These are phyloP conservation scores for Endoconidiophora polonica DNA, from an alignment of 2,329 filamentous ascomycete species.

Conservation along the genomic window DNA sequence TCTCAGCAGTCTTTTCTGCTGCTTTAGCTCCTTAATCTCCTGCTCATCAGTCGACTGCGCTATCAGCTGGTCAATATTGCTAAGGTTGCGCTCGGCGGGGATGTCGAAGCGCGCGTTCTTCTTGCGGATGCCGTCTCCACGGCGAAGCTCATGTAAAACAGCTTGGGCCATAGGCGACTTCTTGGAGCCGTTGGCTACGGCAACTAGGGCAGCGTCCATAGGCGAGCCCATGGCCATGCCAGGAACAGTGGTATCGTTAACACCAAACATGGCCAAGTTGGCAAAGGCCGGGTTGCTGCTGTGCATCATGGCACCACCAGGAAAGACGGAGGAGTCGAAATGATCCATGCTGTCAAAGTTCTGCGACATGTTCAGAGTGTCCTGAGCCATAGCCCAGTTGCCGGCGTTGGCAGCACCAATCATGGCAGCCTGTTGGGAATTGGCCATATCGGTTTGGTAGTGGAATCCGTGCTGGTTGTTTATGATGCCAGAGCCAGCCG, in stretches of 20 bases:
- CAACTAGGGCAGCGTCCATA: constrained; percentile 33
- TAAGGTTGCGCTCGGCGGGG: constrained; percentile 77
- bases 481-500: constrained; percentile 29
- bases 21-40: constrained; percentile 94
- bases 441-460: neutral
- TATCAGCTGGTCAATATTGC: constrained; percentile 90
- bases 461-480: neutral
- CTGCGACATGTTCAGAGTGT: constrained; percentile 48
- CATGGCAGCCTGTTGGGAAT: neutral
- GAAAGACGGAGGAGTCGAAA: constrained; percentile 38
- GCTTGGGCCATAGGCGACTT: constrained; percentile 25
- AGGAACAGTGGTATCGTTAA: constrained; percentile 17
- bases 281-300: constrained; percentile 34
- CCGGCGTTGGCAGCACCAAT: constrained; percentile 32
- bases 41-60: constrained; percentile 74
- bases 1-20: constrained; percentile 84
- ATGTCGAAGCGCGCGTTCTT: constrained; percentile 99
- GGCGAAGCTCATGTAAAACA: constrained; percentile 42
- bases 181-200: constrained; percentile 29
- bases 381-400: constrained; percentile 34
- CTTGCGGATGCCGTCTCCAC: constrained; percentile 85
- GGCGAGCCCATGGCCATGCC: neutral
- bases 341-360: constrained; percentile 46
- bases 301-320: constrained; percentile 34
- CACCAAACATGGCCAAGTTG: constrained; percentile 36